Conservation (phyloP, 2,329 filamentous ascomycete species). For the Sporothrix phasma region DNA sequence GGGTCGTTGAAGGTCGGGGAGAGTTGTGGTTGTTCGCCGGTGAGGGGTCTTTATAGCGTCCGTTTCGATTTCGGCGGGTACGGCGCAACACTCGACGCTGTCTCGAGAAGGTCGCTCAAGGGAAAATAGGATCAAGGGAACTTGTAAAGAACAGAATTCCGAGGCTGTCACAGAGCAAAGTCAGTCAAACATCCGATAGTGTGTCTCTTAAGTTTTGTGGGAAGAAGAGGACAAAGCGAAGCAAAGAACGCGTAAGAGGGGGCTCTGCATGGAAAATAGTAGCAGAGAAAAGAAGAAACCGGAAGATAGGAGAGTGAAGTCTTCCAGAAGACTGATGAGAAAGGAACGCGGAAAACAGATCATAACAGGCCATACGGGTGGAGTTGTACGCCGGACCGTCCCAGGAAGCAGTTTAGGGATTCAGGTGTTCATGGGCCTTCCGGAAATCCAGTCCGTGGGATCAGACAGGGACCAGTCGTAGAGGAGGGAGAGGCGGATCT, state of each 20-base stretch:
- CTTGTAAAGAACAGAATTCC: neutral
- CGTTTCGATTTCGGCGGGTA: neutral
- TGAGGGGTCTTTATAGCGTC: conserved; percentile 7
- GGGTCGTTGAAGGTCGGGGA: conserved; percentile 10
- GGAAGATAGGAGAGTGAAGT: neutral
- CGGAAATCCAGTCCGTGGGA: neutral
- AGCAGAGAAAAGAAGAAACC: neutral
- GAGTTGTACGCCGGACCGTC: neutral
- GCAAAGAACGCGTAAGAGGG: neutral
- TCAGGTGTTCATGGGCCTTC: neutral
- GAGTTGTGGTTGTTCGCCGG: neutral
- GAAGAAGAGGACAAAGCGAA: neutral
- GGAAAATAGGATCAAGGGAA: neutral
- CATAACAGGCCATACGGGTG: neutral
- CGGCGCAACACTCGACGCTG: conserved; percentile 10
- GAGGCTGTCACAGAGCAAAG: conserved; percentile 13
- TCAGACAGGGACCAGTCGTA: neutral
- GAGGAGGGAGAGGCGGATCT: neutral
- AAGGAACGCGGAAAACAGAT: neutral
- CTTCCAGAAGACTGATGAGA: neutral
- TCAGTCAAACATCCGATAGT: conserved; percentile 13
- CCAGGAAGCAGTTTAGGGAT: neutral
- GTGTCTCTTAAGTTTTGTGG: neutral
- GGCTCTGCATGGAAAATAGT: neutral
- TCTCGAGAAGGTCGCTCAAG: neutral